phyloP scores from a whole-genome alignment of 2,329 filamentous ascomycete genomes.

The Fusarium veterinarium region DNA sequence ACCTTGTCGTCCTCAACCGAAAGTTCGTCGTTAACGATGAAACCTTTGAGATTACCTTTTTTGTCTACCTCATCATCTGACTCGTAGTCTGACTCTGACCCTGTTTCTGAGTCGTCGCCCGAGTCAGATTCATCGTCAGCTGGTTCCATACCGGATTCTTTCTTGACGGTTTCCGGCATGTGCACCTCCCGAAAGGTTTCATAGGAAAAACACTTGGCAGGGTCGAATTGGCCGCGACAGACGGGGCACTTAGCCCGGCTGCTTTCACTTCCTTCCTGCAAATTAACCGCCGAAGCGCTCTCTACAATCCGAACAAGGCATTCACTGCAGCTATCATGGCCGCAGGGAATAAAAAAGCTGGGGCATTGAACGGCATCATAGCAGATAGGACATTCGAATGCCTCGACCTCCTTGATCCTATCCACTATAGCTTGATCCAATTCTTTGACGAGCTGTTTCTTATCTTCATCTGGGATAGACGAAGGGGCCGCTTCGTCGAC shows the following conservation, averaged over 20 bases:
- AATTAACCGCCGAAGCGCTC: slow-evolving; percentile 62
- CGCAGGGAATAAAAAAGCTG: slow-evolving; percentile 83
- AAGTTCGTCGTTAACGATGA: slow-evolving; percentile 60
- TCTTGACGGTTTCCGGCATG: slow-evolving; percentile 65
- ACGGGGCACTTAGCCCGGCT: slow-evolving; percentile 75
- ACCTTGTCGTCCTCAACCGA: slow-evolving; percentile 44
- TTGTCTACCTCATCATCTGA: slow-evolving; percentile 50
- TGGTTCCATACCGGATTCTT: slow-evolving; percentile 50
- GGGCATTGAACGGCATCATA: slow-evolving; percentile 81
- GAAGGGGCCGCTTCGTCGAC: slow-evolving; percentile 51
- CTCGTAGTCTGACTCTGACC: slow-evolving; percentile 45
- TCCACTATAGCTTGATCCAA: slow-evolving; percentile 70
- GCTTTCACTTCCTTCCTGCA: slow-evolving; percentile 70
- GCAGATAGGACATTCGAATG: slow-evolving; percentile 85
- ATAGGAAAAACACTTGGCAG: slow-evolving; percentile 78
- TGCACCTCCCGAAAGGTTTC: slow-evolving; percentile 79
- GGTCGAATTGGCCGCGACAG: slow-evolving; percentile 76
- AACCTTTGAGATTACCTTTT: slow-evolving; percentile 60
- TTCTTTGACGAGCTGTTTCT: slow-evolving; percentile 71
- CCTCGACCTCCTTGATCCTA: slow-evolving; percentile 69
- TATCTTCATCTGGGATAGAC: slow-evolving; percentile 58
- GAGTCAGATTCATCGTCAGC: slow-evolving; percentile 51
- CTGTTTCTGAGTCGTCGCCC: slow-evolving; percentile 41
- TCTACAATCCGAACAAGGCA: slow-evolving; percentile 79
- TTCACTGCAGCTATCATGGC: slow-evolving; percentile 81